Base-by-base conservation (phyloP, 192 early-diverging fungal species). In the Chytriomyces sp. region DNA sequence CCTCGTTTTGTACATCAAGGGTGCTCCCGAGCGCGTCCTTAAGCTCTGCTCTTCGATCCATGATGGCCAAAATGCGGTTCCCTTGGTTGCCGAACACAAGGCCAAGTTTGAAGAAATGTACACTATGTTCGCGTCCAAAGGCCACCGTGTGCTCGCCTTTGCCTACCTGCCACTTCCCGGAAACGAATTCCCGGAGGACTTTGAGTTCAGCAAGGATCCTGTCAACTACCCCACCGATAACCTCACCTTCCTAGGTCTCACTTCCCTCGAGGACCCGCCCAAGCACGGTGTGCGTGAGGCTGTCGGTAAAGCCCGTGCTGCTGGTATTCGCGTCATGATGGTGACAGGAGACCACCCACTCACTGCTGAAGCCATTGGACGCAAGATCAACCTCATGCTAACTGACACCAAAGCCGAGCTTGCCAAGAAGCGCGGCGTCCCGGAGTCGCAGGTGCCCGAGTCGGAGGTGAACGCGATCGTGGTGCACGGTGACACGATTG, bases 241-340 rank as follows among this genome's bases (percentile, higher is more conserved):
- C 54, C 71, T 59, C 76, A 86, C 62, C 89, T 96, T 89, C 52
- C 84, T 96, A 28, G 96, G 96, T 19, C 78, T 98, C 36, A 84
- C 88, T 8, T 90, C 91, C 25, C 82, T 98, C 2, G 93, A 96
- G 75, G 96, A 96, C 77, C 96, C 96, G 68, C 96, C 96, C 61
- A 96, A 96, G 78, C 89, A 94, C 57, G 96, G 93, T 53, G 95
- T 98, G 19, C 90, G 91, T 73, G 91, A 95, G 75, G 94, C 94
- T 28, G 91, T 98, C 70, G 91, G 91, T 22, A 81, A 87, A 25
- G 92, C 93, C 74, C 88, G 92, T 53, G 70, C 74, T 19, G 96
- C 96, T 2, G 96, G 96, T 59, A 94, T 98, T 75, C 90, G 93
- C 74, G 93, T 96, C 30, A 87, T 97, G 75, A 96, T 98, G 94